A percentile compares a stretch with the other conserved stretches of the same genome.
These are phyloP conservation scores for Huntiella bhutanensis DNA, from an alignment of 2,329 filamentous ascomycete genomes.

Conservation along the genomic window DNA sequence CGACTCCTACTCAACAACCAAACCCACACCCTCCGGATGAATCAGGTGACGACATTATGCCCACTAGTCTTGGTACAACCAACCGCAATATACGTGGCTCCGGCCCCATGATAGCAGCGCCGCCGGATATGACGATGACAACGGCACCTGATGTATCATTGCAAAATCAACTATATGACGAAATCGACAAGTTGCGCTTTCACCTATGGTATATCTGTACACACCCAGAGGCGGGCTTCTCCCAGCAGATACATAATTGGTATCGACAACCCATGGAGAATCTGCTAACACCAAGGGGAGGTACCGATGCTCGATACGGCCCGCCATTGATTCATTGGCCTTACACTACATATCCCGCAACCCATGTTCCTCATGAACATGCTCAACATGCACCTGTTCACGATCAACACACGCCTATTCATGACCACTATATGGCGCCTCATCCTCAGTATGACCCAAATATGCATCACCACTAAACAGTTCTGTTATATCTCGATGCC, in stretches of 20 bases:
- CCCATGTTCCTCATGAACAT: too few relatives aligned
- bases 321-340: conserved; percentile 1
- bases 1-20: not conserved
- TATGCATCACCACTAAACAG: too few relatives aligned
- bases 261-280: not conserved
- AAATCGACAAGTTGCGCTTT: conserved; percentile 8
- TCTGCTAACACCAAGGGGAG: not conserved
- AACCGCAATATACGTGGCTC: too few relatives aligned
- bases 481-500: too few relatives aligned
- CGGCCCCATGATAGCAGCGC: not conserved
- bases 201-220: conserved; percentile 6
- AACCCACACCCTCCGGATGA: too few relatives aligned
- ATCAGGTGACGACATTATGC: too few relatives aligned
- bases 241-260: not conserved
- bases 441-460: not conserved
- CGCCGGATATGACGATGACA: not conserved
- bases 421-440: not conserved
- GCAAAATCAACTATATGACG: not conserved
- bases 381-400: too few relatives aligned
- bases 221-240: not conserved
- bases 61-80: too few relatives aligned
- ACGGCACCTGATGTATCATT: too few relatives aligned
- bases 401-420: not conserved
- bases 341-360: not conserved
- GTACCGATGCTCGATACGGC: not conserved